phyloP scores from a whole-genome alignment of 2,329 filamentous ascomycete genomes.

The Arthrobotrys entomopaga region DNA sequence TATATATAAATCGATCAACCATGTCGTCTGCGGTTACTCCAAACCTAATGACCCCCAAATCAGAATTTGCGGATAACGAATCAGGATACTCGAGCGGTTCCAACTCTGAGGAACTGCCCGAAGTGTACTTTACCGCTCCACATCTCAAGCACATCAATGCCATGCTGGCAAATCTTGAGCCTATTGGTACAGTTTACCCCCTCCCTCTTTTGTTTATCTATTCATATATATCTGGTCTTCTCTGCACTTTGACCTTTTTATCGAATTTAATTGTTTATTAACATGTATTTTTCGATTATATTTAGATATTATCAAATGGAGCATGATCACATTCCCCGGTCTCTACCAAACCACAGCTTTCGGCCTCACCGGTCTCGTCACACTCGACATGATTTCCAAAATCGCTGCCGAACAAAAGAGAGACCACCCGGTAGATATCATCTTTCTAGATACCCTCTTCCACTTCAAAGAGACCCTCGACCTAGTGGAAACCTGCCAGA shows the following conservation, averaged over 20 bases:
- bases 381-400: constrained; percentile 85
- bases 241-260: not conserved
- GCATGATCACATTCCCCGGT: constrained; percentile 86
- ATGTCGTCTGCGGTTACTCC: constrained; percentile 38
- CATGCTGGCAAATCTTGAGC: constrained; percentile 86
- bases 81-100: constrained; percentile 85
- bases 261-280: not conserved
- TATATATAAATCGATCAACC: not conserved
- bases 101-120: constrained; percentile 73
- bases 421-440: constrained; percentile 72
- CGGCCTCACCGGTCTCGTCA: constrained; percentile 81
- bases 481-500: constrained; percentile 77
- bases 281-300: constrained; percentile 9
- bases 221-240: too few relatives aligned
- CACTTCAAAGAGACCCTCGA: constrained; percentile 82
- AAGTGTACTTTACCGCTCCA: constrained; percentile 84
- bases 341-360: constrained; percentile 89
- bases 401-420: constrained; percentile 69
- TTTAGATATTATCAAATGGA: constrained; percentile 87
- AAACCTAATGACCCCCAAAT: constrained; percentile 33
- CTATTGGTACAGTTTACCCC: constrained; percentile 69
- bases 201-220: too few relatives aligned
- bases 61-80: constrained; percentile 67
- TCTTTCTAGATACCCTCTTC: constrained; percentile 86
- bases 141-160: constrained; percentile 92